Evolutionary conservation across 164 flowering plant species (phyloP), one percentile per base, ranked within the genome.

Genomic region (Taxillus chinensis): DNA sequence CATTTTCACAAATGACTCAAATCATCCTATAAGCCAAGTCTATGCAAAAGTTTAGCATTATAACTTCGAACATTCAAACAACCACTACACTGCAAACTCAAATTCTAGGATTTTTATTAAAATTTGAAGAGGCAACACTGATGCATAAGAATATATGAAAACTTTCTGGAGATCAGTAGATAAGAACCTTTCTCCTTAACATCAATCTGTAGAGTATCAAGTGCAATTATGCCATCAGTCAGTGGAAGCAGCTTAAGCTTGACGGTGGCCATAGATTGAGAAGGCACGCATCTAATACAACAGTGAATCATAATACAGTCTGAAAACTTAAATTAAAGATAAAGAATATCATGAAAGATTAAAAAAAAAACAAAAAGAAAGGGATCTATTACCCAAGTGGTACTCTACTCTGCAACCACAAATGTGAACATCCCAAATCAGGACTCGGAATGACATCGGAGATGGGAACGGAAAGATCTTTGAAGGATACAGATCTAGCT

Each of bases 351-450:
- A 48, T 57, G 5, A 58, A n/a, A 27, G 57, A 15, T 41, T 38
- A 55, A 11, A 11, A 17, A 15, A 49, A 61, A 2, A 59, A 27
- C 27, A 61, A 16, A 40, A 46, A 58, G 17, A 8, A 14, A 37
- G 45, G 4, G 52, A 13, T 37, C n/a, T 61, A 62, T 77, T 87
- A 95, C 99, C 99, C 99, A 16, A 95, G 69, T 62, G 99, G 99
- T 79, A 89, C 89, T 78, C 91, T 81, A 62, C 99, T 95, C 78
- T 91, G 97, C 73, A 95, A 80, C 96, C 97, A 95, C 42, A 91
- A 72, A 78, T 95, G 99, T 1, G 92, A 82, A 72, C 96, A 87
- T 43, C 84, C 81, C 71, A 83, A 66, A 62, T 79, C 89, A 73
- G 80, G 56, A 59, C 71, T 82, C 55, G 95, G 90, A 73, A 89